Percentiles rank a stretch among this genome's conserved stretches.
Evolutionary conservation across 345 rosid species (phyloP).

Genomic region (Gossypium sturtianum): DNA sequence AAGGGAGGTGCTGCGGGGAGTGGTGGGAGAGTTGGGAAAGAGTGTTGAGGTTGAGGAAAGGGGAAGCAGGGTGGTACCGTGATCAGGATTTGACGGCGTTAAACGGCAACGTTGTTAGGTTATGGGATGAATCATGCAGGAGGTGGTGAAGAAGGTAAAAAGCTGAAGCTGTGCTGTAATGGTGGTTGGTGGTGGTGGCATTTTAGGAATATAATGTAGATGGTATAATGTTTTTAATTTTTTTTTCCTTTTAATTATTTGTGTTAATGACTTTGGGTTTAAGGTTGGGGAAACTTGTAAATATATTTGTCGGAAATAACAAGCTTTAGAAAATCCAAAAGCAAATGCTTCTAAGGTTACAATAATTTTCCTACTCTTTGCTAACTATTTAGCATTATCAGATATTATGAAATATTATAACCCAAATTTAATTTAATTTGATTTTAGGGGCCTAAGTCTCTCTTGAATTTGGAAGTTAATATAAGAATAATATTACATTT

Average conservation of each 20-base stretch:
- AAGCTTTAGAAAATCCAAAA: background rate
- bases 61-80: constrained; percentile 49
- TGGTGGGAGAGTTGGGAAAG: constrained; percentile 47
- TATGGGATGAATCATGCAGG: constrained; percentile 45
- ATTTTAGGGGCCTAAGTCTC: too few species aligned
- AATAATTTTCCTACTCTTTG: background rate
- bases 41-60: constrained; percentile 29
- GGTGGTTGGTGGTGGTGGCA: constrained; percentile 1
- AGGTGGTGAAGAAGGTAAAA: background rate
- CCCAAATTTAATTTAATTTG: too few species aligned
- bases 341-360: background rate
- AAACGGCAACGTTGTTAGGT: constrained; percentile 64
- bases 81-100: constrained; percentile 56
- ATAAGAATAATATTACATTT: too few species aligned
- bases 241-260: background rate
- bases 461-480: too few species aligned
- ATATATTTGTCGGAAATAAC: background rate
- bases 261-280: background rate
- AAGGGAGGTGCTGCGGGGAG: constrained; percentile 2
- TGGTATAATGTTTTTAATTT: background rate
- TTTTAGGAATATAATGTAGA: background rate
- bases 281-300: background rate
- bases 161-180: constrained; percentile 9
- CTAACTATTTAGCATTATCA: too few species aligned
- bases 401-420: too few species aligned